Conservation (phyloP, 116 monocot genomes). For the Thalassia testudinum region DNA sequence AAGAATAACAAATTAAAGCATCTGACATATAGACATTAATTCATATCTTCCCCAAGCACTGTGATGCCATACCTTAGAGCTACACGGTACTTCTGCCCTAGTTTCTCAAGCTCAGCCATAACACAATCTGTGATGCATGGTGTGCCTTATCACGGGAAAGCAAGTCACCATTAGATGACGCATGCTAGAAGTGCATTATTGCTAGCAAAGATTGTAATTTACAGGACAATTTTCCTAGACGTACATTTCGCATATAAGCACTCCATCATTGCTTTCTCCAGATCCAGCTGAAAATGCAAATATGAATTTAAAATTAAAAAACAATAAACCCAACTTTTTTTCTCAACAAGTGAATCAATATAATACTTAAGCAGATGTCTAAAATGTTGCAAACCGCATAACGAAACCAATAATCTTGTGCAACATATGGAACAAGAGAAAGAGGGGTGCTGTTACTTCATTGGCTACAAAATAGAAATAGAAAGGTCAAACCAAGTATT, state of each 20-base stretch:
- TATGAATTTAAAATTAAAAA: too few species aligned
- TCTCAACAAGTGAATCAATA: too few species aligned
- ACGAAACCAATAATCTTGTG: too few species aligned
- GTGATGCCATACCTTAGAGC: slow-evolving; percentile 45
- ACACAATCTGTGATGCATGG: slow-evolving; percentile 97
- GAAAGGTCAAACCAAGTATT: too few species aligned
- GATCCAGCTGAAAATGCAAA: slow-evolving; percentile 51
- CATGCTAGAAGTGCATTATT: not conserved
- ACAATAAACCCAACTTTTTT: too few species aligned
- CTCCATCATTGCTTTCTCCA: slow-evolving; percentile 96
- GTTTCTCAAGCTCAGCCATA: slow-evolving; percentile 97
- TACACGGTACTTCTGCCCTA: slow-evolving; percentile 95
- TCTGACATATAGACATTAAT: not conserved
- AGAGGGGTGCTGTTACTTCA: too few species aligned
- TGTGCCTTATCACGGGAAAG: slow-evolving; percentile 29
- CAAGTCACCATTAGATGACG: not conserved
- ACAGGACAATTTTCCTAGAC: slow-evolving; percentile 1
- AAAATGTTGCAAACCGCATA: too few species aligned
- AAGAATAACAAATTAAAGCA: too few species aligned
- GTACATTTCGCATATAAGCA: slow-evolving; percentile 95
- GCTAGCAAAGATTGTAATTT: not conserved
- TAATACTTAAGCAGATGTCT: too few species aligned
- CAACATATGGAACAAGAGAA: too few species aligned
- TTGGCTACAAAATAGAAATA: too few species aligned
- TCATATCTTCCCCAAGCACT: too few species aligned